Evolutionary conservation across 2,329 filamentous ascomycete species (phyloP).

Genomic region (Ophiosphaerella korrae): DNA sequence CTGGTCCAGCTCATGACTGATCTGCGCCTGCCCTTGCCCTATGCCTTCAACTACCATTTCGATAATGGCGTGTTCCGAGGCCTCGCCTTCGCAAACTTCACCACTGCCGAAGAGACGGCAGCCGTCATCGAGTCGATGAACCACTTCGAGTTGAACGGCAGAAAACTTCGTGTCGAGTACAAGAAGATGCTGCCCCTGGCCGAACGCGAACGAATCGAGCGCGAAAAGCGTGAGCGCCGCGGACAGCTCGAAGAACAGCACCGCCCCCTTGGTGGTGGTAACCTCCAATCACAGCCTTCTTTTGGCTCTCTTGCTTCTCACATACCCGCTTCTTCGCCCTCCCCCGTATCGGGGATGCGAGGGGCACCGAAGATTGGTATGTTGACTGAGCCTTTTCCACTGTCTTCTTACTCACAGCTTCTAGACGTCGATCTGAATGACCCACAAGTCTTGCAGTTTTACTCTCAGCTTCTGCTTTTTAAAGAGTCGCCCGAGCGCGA

Average conservation of each 20-base stretch:
- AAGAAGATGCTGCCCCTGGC: conserved; percentile 99
- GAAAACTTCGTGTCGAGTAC: conserved; percentile 95
- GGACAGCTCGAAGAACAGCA: conserved; percentile 98
- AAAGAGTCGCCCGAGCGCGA: conserved; percentile 79
- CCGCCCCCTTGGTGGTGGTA: conserved; percentile 66
- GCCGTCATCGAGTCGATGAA: conserved; percentile 93
- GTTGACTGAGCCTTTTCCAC: conserved; percentile 19
- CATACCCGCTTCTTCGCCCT: conserved; percentile 67
- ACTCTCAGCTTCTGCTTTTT: conserved; percentile 88
- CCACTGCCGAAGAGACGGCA: conserved; percentile 90
- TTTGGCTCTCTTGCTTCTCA: conserved; percentile 76
- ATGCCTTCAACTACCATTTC: conserved; percentile 99
- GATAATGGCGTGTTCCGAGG: conserved; percentile 97
- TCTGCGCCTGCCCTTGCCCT: conserved; percentile 89
- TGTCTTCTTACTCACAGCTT: conserved; percentile 17
- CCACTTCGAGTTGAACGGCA: conserved; percentile 90
- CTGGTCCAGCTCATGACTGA: conserved; percentile 93
- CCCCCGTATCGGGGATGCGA: conserved; percentile 66
- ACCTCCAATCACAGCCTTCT: conserved; percentile 83
- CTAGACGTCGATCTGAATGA: conserved; percentile 89
- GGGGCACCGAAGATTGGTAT: conserved; percentile 52
- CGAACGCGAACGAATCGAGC: conserved; percentile 92
- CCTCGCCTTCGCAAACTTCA: conserved; percentile 97
- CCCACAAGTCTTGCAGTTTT: conserved; percentile 82
- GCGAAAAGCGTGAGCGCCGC: conserved; percentile 93